Conservation (phyloP, 164 flowering plant species). For the Sedum album region DNA sequence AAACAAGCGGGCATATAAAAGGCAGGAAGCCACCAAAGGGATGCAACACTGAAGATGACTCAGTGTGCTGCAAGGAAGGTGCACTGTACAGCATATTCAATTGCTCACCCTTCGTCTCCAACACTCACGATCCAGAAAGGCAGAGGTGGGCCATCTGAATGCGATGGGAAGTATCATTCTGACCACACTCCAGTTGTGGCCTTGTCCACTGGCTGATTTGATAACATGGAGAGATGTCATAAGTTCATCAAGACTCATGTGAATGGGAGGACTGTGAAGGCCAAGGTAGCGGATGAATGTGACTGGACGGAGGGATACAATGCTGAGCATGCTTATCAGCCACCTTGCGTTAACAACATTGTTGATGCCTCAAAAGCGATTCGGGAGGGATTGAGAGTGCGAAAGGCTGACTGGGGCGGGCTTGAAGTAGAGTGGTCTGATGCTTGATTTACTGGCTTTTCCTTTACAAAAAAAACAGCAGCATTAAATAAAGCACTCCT, state of each 20-base stretch:
- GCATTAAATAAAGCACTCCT: background rate
- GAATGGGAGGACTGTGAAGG: constrained; percentile 16
- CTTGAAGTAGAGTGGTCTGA: constrained; percentile 22
- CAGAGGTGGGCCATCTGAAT: constrained; percentile 16
- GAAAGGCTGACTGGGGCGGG: constrained; percentile 14
- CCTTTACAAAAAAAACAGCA: background rate
- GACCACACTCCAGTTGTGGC: constrained; percentile 13
- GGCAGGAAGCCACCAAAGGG: constrained; percentile 2
- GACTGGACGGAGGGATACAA: background rate
- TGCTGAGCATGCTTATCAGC: constrained; percentile 8
- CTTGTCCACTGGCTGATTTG: background rate
- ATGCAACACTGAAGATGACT: constrained; percentile 13
- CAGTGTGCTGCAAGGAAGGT: constrained; percentile 17
- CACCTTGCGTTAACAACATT: constrained; percentile 1
- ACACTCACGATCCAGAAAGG: constrained; percentile 14
- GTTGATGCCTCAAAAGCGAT: constrained; percentile 3
- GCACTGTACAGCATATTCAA: constrained; percentile 12
- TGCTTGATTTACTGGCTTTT: constrained; percentile 9
- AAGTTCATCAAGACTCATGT: constrained; percentile 18
- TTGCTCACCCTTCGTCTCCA: constrained; percentile 14
- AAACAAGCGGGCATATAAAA: background rate
- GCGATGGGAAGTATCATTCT: constrained; percentile 14
- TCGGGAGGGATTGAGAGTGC: constrained; percentile 14
- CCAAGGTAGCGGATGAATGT: constrained; percentile 4
- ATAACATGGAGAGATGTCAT: constrained; percentile 10